Evolutionary conservation across 176 grass and related monocot species (phyloP), one percentile per base, ranked within the genome.

Genomic region (Alloteropsis semialata): DNA sequence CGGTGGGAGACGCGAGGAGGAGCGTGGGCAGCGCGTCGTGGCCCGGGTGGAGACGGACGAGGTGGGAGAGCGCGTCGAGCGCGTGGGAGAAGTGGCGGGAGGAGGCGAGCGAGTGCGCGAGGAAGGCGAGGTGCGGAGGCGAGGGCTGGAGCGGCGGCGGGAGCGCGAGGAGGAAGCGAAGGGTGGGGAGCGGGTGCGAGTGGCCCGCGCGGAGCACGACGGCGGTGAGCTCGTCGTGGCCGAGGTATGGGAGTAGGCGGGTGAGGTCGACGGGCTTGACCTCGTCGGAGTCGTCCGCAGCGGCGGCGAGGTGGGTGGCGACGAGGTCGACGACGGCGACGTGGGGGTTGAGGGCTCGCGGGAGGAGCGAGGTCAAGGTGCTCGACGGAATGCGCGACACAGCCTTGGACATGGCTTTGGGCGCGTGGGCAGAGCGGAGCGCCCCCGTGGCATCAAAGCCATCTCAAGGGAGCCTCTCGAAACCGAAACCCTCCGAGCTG

Each of bases 321-420:
- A 98, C 69, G 90, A 93, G 90, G 44, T 93, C 68, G 67, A 97
- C 85, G 67, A 87, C 67, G 76, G 87, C 76, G 84, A 88, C 62
- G 84, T 69, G 90, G 16, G 95, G 92, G 64, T 98, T 87, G 44
- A 98, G 84, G 38, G 86, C 78, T 29, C 88, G 88, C 32, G 92
- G 88, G 75, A 93, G 90, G 27, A 97, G 94, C n/a, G 94, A 94
- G 54, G 81, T 84, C 28, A 91, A 61, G 85, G 64, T 85, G 88
- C 64, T 90, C 83, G 88, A 85, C 28, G 72, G 83, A 90, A 90
- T 77, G 88, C 78, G 72, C 56, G 78, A 57, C 22, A 90, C 72
- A 1, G 63, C 51, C 32, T 11, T 72, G 27, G 44, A 72, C 69
- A 48, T 72, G 67, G 39, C n/a, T 45, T 45, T 39, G 65, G n/a